A percentile compares a stretch with the other conserved stretches of the same genome.
Conservation (phyloP, 202 grass and related monocot genomes). For the Panicum hallii region DNA sequence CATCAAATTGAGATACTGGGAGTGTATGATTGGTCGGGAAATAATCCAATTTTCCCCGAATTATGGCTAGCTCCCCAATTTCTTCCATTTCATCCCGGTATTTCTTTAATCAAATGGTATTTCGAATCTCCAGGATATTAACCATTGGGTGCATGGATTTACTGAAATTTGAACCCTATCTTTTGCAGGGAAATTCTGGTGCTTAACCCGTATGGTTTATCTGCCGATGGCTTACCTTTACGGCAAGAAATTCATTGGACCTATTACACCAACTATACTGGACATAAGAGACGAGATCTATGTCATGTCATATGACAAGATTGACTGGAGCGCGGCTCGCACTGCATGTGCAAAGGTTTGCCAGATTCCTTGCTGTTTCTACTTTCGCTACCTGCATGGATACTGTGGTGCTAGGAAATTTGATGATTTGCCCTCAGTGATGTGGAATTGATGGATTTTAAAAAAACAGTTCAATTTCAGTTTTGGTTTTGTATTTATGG, state of each 20-base stretch:
- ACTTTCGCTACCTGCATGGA: too few relatives aligned
- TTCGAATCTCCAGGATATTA: neutral
- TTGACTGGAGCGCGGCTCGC: constrained; percentile 9
- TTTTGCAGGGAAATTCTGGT: constrained; percentile 48
- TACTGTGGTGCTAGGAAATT: neutral
- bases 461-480: neutral
- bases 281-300: constrained; percentile 44
- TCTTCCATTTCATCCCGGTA: constrained; percentile 57
- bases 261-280: constrained; percentile 24
- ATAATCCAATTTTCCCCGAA: constrained; percentile 53
- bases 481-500: too few relatives aligned
- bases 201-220: constrained; percentile 49
- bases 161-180: neutral
- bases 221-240: constrained; percentile 60
- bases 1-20: constrained; percentile 40
- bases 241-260: constrained; percentile 45
- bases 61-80: constrained; percentile 40
- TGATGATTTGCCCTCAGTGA: too few relatives aligned
- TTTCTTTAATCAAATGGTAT: neutral
- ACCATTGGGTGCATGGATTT: neutral
- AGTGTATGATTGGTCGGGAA: constrained; percentile 55
- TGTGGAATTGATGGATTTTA: too few relatives aligned
- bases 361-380: constrained; percentile 21
- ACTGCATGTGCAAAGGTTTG: constrained; percentile 12
- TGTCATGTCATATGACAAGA: neutral